A percentile compares a stretch with the other conserved stretches of the same genome.
These are phyloP conservation scores for Pisolithus sp. DNA, from an alignment of 768 basidiomycete genomes.

Conservation along the genomic window DNA sequence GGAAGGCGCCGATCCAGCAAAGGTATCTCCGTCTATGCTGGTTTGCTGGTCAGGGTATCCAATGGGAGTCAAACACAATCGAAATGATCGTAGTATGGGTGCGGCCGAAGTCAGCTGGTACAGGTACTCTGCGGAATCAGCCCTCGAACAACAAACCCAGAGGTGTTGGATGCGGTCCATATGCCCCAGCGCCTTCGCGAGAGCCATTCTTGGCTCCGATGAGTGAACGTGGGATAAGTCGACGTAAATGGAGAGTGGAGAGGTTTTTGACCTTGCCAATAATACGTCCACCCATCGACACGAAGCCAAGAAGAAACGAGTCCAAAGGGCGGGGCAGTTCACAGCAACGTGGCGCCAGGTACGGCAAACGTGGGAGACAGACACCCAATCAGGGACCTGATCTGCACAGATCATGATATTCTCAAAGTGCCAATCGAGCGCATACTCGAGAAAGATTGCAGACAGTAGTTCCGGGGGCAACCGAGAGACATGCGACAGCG, in stretches of 20 bases:
- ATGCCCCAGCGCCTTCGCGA: constrained; percentile 28
- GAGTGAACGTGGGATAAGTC: constrained; percentile 24
- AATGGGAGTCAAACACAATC: constrained; percentile 13
- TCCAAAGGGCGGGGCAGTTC: constrained; percentile 37
- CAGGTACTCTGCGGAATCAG: constrained; percentile 21
- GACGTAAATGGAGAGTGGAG: constrained; percentile 17
- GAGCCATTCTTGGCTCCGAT: constrained; percentile 21
- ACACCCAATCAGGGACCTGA: constrained; percentile 15
- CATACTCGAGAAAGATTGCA: constrained; percentile 15
- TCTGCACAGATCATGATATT: neutral
- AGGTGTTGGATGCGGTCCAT: constrained; percentile 30
- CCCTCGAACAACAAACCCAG: constrained; percentile 13
- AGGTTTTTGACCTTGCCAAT: constrained; percentile 39
- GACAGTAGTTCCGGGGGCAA: constrained; percentile 19
- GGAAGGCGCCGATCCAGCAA: constrained; percentile 27
- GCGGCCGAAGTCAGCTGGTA: constrained; percentile 17
- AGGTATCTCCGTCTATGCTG: constrained; percentile 22
- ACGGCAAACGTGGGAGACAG: constrained; percentile 19
- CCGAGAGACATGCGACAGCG: constrained; percentile 11
- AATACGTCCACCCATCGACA: constrained; percentile 37
- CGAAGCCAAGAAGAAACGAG: constrained; percentile 26
- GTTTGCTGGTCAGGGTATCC: constrained; percentile 14
- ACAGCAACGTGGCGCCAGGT: constrained; percentile 42
- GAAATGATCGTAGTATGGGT: constrained; percentile 30
- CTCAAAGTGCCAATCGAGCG: neutral